Evolutionary conservation across 139 green algal genomes (phyloP).

Genomic region (Zygnema circumcarinatum): DNA sequence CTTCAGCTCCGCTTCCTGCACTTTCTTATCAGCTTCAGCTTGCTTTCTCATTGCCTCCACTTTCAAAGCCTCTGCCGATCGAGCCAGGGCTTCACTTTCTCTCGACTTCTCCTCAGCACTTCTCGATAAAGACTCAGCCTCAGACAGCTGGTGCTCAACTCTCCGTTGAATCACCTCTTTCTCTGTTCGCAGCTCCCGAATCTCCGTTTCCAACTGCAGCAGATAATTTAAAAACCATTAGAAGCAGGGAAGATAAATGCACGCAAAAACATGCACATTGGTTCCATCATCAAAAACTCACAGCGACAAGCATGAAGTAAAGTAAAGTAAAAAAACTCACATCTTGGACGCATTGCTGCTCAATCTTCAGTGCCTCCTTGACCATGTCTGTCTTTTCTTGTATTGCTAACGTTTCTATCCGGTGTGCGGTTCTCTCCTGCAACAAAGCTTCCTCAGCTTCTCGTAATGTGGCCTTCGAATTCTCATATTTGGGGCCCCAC

Average conservation of each 20-base stretch:
- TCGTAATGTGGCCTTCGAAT: slow-evolving; percentile 1
- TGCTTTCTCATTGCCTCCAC: slow-evolving; percentile 16
- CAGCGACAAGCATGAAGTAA: too few relatives aligned
- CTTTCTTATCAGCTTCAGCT: slow-evolving; percentile 16
- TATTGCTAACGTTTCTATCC: neutral
- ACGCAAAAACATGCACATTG: too few relatives aligned
- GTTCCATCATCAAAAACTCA: too few relatives aligned
- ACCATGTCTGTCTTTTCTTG: neutral
- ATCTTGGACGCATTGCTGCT: slow-evolving; percentile 29
- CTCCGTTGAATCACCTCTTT: slow-evolving; percentile 4
- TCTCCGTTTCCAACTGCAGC: slow-evolving; percentile 30
- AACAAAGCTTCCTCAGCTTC: slow-evolving; percentile 23
- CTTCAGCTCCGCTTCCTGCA: slow-evolving; percentile 26
- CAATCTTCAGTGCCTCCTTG: slow-evolving; percentile 28
- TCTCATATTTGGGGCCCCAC: slow-evolving; percentile 25
- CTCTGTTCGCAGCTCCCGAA: slow-evolving; percentile 29
- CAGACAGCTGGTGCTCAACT: neutral
- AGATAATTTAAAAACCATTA: neutral
- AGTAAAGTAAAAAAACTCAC: neutral
- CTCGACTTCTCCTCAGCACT: neutral
- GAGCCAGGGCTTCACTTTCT: slow-evolving; percentile 12
- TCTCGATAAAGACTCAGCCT: neutral
- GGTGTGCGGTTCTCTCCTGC: slow-evolving; percentile 24
- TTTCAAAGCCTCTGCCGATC: slow-evolving; percentile 3
- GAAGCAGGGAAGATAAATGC: too few relatives aligned